These are phyloP conservation scores for Hexamita inflata DNA, from an alignment of 208 protist genomes.

Conservation along the genomic window DNA sequence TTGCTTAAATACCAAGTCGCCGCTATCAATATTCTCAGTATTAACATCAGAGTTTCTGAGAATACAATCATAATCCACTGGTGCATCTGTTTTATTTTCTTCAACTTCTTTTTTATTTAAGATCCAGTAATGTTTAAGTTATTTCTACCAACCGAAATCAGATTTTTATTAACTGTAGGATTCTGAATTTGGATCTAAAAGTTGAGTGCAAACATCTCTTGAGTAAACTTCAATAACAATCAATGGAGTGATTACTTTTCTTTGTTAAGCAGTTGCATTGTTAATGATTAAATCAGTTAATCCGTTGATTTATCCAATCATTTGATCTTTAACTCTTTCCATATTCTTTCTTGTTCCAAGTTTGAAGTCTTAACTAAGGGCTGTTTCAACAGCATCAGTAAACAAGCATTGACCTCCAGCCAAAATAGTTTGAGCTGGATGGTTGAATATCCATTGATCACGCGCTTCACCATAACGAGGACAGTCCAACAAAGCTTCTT, in stretches of 20 bases:
- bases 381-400: constrained; percentile 69
- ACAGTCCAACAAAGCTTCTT: constrained; percentile 57
- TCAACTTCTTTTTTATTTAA: constrained; percentile 22
- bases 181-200: constrained; percentile 43
- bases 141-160: constrained; percentile 74
- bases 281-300: constrained; percentile 66
- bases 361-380: constrained; percentile 45
- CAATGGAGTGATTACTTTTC: constrained; percentile 71
- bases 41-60: constrained; percentile 28
- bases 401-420: constrained; percentile 76
- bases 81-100: not conserved
- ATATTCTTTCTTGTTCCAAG: not conserved
- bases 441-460: constrained; percentile 67
- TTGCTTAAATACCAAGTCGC: constrained; percentile 33
- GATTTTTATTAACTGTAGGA: constrained; percentile 15
- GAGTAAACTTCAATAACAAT: constrained; percentile 91
- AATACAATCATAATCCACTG: not conserved
- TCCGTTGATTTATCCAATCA: constrained; percentile 57
- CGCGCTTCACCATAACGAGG: constrained; percentile 37
- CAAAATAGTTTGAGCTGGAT: constrained; percentile 73
- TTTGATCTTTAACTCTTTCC: constrained; percentile 27
- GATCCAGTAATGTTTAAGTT: constrained; percentile 71
- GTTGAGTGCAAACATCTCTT: constrained; percentile 72
- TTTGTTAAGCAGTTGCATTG: constrained; percentile 66
- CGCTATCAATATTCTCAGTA: constrained; percentile 28